Percentiles rank a stretch among this genome's conserved stretches.
Conservation (phyloP, 2,329 filamentous ascomycete species). For the Ophiosphaerella korrae region DNA sequence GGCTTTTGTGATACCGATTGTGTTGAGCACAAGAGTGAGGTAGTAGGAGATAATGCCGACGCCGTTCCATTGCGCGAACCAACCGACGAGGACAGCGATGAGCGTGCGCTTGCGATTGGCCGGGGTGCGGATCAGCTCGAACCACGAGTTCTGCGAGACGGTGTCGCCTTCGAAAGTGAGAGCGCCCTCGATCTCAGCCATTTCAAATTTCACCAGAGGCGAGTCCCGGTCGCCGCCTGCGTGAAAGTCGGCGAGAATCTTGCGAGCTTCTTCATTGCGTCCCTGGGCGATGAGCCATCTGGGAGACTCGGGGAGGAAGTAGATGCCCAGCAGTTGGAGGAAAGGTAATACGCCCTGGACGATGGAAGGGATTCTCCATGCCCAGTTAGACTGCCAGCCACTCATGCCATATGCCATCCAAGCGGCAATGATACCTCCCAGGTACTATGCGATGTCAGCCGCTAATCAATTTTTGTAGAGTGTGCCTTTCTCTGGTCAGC, state of each 20-base stretch:
- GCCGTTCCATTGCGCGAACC: not conserved
- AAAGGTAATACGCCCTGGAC: conserved; percentile 38
- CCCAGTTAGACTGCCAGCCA: conserved; percentile 39
- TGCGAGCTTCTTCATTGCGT: conserved; percentile 39
- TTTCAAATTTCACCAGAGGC: conserved; percentile 13
- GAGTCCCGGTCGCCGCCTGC: conserved; percentile 23
- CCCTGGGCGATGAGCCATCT: conserved; percentile 57
- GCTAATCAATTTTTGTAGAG: not conserved
- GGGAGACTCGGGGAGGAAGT: conserved; percentile 45
- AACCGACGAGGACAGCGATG: conserved; percentile 28
- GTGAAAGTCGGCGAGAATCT: conserved; percentile 11
- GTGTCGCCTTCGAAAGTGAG: conserved; percentile 16
- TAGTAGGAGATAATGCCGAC: conserved; percentile 40
- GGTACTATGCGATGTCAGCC: conserved; percentile 39
- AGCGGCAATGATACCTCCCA: conserved; percentile 49
- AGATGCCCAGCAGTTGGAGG: conserved; percentile 47
- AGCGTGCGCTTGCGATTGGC: conserved; percentile 47
- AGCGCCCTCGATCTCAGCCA: conserved; percentile 11
- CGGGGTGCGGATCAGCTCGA: conserved; percentile 26
- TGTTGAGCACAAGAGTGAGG: conserved; percentile 42
- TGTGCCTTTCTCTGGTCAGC: not conserved
- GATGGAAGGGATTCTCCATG: conserved; percentile 53
- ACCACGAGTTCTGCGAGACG: conserved; percentile 3
- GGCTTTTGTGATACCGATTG: conserved; percentile 43
- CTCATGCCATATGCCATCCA: conserved; percentile 55